Percentiles rank a stretch among this genome's conserved stretches.
These are phyloP conservation scores for Epichloe scottii DNA, from an alignment of 2,329 filamentous ascomycete species.

Conservation along the genomic window DNA sequence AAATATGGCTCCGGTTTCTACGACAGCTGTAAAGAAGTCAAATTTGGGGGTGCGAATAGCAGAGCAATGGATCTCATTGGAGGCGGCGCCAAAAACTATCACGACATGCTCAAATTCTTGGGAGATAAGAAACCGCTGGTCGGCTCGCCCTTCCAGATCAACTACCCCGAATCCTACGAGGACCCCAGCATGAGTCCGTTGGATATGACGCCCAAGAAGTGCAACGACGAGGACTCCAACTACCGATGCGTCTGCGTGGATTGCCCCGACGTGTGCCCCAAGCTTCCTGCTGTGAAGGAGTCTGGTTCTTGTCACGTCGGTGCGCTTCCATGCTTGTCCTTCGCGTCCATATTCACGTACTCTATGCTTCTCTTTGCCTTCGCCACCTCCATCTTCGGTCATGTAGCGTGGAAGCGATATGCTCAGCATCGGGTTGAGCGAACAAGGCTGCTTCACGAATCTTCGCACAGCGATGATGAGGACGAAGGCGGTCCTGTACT, in stretches of 20 bases:
- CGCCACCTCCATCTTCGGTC: slow-evolving; percentile 54
- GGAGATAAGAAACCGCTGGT: slow-evolving; percentile 74
- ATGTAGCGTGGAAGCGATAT: slow-evolving; percentile 64
- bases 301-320: slow-evolving; percentile 70
- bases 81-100: slow-evolving; percentile 84
- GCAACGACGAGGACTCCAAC: slow-evolving; percentile 75
- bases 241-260: slow-evolving; percentile 92
- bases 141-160: slow-evolving; percentile 96
- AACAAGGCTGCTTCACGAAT: slow-evolving; percentile 76
- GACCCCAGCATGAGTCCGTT: slow-evolving; percentile 60
- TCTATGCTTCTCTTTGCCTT: slow-evolving; percentile 59
- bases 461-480: slow-evolving; percentile 77
- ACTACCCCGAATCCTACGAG: slow-evolving; percentile 58
- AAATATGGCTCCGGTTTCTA: slow-evolving; percentile 82
- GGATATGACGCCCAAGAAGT: slow-evolving; percentile 65
- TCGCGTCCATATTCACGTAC: slow-evolving; percentile 82
- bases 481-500: slow-evolving; percentile 74
- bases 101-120: slow-evolving; percentile 76
- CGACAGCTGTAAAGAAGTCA: slow-evolving; percentile 97
- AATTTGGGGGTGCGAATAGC: slow-evolving; percentile 87
- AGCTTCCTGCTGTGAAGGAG: slow-evolving; percentile 62
- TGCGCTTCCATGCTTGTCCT: slow-evolving; percentile 81
- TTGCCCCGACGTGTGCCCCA: slow-evolving; percentile 74
- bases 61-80: slow-evolving; percentile 95
- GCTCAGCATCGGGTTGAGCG: slow-evolving; percentile 65